Conservation (phyloP, 148 eudicot genomes). For the Rhododendron mucronatum region DNA sequence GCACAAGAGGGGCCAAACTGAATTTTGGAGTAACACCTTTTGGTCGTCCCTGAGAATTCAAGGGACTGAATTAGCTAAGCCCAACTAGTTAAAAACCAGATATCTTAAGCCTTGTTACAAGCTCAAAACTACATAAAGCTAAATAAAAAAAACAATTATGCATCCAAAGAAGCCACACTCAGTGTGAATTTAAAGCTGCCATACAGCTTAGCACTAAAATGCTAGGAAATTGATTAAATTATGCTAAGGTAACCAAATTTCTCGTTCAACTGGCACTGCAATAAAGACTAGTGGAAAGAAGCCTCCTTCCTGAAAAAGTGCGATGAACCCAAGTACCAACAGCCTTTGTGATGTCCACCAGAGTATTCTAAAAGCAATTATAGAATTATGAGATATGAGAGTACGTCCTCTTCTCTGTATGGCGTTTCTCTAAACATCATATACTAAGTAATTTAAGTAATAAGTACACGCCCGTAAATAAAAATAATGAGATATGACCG, state of each 20-base stretch:
- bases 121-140: neutral
- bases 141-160: neutral
- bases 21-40: conserved; percentile 90
- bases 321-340: neutral
- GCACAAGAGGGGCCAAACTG: conserved; percentile 94
- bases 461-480: neutral
- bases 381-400: no score
- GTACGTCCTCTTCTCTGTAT: no score
- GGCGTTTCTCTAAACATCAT: no score
- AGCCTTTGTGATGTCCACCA: neutral
- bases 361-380: neutral
- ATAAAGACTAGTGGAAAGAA: neutral
- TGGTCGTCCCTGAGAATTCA: conserved; percentile 63
- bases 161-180: neutral
- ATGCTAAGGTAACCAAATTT: neutral
- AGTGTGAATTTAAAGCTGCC: neutral
- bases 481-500: neutral
- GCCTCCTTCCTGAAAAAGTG: neutral
- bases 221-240: neutral
- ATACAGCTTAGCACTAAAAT: neutral
- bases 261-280: neutral
- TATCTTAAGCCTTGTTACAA: neutral
- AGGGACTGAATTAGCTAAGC: neutral
- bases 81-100: conserved; percentile 1
- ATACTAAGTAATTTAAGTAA: neutral